These are phyloP conservation scores for Fusarium irregulare DNA, from an alignment of 2,329 filamentous ascomycete genomes.

Conservation along the genomic window DNA sequence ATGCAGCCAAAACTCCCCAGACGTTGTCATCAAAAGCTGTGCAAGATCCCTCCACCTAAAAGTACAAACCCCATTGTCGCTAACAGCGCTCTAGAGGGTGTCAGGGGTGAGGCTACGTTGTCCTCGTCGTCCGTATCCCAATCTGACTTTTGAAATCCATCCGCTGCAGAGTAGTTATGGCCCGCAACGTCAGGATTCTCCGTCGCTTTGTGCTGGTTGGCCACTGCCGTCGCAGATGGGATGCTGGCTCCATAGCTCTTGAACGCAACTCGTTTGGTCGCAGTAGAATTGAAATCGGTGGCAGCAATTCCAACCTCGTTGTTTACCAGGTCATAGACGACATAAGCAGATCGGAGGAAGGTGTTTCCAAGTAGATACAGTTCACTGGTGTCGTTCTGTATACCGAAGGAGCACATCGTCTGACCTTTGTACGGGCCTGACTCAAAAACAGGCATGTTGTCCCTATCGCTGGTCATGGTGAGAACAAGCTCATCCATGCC, in stretches of 20 bases:
- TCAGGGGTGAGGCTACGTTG: constrained; percentile 31
- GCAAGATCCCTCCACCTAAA: constrained; percentile 36
- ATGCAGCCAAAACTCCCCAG: constrained; percentile 8
- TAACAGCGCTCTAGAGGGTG: constrained; percentile 27
- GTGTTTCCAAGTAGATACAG: constrained; percentile 66
- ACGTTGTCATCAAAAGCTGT: constrained; percentile 14
- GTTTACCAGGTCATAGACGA: constrained; percentile 70
- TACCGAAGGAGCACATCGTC: constrained; percentile 65
- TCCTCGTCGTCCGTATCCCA: constrained; percentile 9
- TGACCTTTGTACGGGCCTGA: constrained; percentile 58
- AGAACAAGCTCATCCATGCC: constrained; percentile 68
- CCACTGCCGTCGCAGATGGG: constrained; percentile 60
- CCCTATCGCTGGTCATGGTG: constrained; percentile 52
- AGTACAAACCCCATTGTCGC: constrained; percentile 41
- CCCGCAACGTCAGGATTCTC: constrained; percentile 31
- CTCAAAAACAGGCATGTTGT: constrained; percentile 50
- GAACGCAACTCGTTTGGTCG: constrained; percentile 63
- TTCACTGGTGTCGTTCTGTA: constrained; percentile 60
- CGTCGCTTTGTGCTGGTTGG: constrained; percentile 52
- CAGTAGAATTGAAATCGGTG: constrained; percentile 66
- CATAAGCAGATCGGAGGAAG: constrained; percentile 69
- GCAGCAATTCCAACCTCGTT: constrained; percentile 66
- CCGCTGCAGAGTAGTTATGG: constrained; percentile 45
- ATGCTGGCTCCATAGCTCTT: constrained; percentile 61
- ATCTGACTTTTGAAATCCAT: constrained; percentile 47